Base-by-base conservation (phyloP, 768 basidiomycete species). In the Phaffia australis region DNA sequence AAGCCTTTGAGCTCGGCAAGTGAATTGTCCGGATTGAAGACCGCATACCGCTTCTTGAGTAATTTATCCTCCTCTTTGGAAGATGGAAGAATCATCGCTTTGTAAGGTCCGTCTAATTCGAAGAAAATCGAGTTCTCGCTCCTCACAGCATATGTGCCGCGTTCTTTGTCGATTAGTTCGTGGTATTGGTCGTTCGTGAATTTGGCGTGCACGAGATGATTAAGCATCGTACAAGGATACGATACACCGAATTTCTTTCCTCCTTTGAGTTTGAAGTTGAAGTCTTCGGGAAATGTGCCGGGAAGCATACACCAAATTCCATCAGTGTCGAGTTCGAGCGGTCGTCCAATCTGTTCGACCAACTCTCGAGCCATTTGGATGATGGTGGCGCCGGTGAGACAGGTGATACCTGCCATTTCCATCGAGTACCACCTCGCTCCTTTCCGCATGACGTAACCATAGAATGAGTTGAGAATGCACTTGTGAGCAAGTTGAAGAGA, bases 251-350 rank as follows among this genome's bases (percentile, higher is more conserved):
- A 84, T 8, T 85, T 79, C 79, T 97, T 97, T 66, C 95, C 94
- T 71, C 82, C 86, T 55, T 80, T 79, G 67, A 97, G 81, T 74
- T 92, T 85, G 81, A 98, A 97, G 75, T 85, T 86, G 84, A 97
- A 98, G 77, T 95, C 89, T 78, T 98, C 95, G 2, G 95, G 95
- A 77, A 99, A 99, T 16, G 91, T 84, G 3, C 89, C 91, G 4
- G 95, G 95, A 27, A 98, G 84, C 95, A 99, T 99, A 78, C 95
- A 99, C 95, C 95, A 98, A 70, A 99, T 99, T 70, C 95, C 94
- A 77, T 99, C 95, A 18, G 95, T 99, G 75, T 99, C 95, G 71
- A 99, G 78, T 74, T 99, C 95, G 60, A 99, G 84, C 1, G 95
- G 95, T 9, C 95, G 85, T 3, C 95, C 95, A 63, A 99, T 92